phyloP scores from a whole-genome alignment of 176 grass and related monocot genomes.

The Oryza coarctata region DNA sequence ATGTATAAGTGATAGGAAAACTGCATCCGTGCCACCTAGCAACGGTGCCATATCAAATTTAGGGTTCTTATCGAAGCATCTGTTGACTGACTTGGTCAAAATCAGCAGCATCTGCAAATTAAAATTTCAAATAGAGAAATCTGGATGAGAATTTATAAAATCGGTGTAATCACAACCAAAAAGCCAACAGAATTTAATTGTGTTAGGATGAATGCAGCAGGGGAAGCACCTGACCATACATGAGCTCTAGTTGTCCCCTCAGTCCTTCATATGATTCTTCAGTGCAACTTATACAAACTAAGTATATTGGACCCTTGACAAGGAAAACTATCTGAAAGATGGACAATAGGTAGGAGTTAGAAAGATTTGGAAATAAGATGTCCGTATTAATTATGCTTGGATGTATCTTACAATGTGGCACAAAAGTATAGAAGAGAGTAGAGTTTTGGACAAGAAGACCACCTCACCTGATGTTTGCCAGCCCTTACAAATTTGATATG shows the following conservation, averaged over 20 bases:
- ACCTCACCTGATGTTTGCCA: constrained; percentile 85
- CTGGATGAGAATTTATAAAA: constrained; percentile 26
- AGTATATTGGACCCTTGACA: constrained; percentile 96
- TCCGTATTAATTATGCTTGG: background rate
- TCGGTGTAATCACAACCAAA: background rate
- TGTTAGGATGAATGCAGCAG: constrained; percentile 28
- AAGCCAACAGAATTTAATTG: background rate
- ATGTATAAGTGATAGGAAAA: constrained; percentile 91
- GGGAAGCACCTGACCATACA: constrained; percentile 88
- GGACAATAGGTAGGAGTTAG: background rate
- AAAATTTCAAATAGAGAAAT: constrained; percentile 25
- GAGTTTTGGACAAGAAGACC: background rate
- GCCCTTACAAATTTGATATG: constrained; percentile 91
- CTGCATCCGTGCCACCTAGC: constrained; percentile 83
- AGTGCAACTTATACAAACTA: constrained; percentile 95
- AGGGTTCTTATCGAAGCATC: constrained; percentile 96
- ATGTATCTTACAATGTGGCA: background rate
- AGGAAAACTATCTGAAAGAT: constrained; percentile 91
- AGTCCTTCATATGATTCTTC: constrained; percentile 84
- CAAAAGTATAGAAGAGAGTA: background rate
- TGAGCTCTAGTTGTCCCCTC: constrained; percentile 83
- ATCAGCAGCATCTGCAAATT: constrained; percentile 87
- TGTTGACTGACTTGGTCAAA: constrained; percentile 89
- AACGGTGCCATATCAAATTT: constrained; percentile 96
- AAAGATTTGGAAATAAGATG: background rate